Percentiles rank a stretch among this genome's conserved stretches.
phyloP scores from a whole-genome alignment of 208 protist species.

The Hexamita inflata region DNA sequence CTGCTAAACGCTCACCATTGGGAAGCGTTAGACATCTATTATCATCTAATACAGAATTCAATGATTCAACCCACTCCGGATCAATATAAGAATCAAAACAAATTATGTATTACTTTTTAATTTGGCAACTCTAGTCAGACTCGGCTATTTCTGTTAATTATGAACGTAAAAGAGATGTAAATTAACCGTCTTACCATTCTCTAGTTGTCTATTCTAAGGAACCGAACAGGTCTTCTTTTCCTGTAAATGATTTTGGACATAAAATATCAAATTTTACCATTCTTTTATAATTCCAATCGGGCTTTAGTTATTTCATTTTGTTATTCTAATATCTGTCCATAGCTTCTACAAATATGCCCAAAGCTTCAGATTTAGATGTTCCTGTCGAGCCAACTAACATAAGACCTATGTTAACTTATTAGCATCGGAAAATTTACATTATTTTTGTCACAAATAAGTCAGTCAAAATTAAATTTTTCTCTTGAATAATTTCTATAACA shows the following conservation, averaged over 20 bases:
- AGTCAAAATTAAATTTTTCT: not conserved
- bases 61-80: conserved; percentile 92
- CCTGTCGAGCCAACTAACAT: not conserved
- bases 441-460: not conserved
- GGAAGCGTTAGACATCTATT: conserved; percentile 87
- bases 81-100: conserved; percentile 94
- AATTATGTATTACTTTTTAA: too few species aligned
- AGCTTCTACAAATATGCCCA: too few species aligned
- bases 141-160: not conserved
- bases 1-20: conserved; percentile 77
- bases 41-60: conserved; percentile 94
- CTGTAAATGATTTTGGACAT: not conserved
- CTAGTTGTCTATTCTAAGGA: not conserved
- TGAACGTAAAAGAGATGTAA: not conserved
- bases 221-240: not conserved
- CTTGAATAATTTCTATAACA: not conserved
- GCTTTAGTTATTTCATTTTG: too few species aligned
- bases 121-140: too few species aligned
- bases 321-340: too few species aligned
- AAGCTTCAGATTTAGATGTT: not conserved
- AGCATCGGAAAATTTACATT: not conserved
- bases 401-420: not conserved
- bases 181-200: not conserved
- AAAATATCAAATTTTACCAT: too few species aligned
- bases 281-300: too few species aligned